A percentile compares a stretch with the other conserved stretches of the same genome.
These are phyloP conservation scores for Clathrospora elynae DNA, from an alignment of 2,329 filamentous ascomycete species.

Conservation along the genomic window DNA sequence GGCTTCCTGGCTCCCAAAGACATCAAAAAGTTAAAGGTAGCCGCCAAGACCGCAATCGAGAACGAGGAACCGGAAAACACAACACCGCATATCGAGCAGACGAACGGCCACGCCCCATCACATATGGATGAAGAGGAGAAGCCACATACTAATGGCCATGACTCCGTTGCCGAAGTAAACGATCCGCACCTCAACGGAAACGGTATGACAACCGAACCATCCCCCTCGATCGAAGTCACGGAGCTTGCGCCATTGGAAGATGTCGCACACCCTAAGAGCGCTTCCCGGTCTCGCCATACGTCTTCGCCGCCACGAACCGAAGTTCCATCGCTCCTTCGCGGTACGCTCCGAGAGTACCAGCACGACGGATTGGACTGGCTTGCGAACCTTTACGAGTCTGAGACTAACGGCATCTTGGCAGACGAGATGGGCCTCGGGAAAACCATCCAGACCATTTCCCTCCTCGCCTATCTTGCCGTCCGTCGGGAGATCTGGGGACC, in stretches of 20 bases:
- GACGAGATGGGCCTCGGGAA: constrained; percentile 99
- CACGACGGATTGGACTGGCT: constrained; percentile 98
- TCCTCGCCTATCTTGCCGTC: constrained; percentile 90
- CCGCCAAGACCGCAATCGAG: constrained; percentile 33
- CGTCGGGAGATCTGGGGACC: constrained; percentile 92
- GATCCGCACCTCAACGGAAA: constrained; percentile 22
- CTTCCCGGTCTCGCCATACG: constrained; percentile 33
- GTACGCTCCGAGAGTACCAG: constrained; percentile 91
- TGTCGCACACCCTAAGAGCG: constrained; percentile 17
- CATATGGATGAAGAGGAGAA: constrained; percentile 54
- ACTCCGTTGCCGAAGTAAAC: constrained; percentile 6
- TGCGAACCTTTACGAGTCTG: constrained; percentile 86
- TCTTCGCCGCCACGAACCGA: constrained; percentile 43
- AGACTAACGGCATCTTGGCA: constrained; percentile 93
- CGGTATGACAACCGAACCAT: not conserved
- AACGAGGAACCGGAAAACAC: constrained; percentile 48
- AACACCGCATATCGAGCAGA: constrained; percentile 16
- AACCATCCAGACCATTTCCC: constrained; percentile 95
- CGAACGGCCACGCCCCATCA: constrained; percentile 42
- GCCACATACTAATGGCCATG: constrained; percentile 20
- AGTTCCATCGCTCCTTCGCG: constrained; percentile 70
- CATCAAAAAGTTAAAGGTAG: constrained; percentile 44
- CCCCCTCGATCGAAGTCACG: constrained; percentile 20
- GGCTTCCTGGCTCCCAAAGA: constrained; percentile 43
- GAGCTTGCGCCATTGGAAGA: constrained; percentile 24